Percentiles rank a stretch among this genome's conserved stretches.
Conservation (phyloP, 2,329 filamentous ascomycete genomes). For the Tolypocladium endophyticum region DNA sequence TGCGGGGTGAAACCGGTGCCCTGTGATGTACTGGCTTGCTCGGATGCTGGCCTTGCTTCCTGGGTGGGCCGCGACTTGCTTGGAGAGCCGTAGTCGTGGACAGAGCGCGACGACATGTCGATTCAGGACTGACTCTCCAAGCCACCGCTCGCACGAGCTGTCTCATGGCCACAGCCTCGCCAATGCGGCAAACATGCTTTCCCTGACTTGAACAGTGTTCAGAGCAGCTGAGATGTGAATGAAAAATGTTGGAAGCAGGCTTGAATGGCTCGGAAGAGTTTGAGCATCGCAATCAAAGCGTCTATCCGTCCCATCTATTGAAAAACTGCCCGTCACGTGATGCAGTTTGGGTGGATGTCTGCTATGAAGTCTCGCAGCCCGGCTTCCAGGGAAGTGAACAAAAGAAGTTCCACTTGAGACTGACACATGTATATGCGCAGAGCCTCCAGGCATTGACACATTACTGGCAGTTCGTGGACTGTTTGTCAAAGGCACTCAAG, state of each 20-base stretch:
- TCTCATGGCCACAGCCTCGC: slow-evolving; percentile 16
- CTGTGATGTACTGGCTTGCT: background rate
- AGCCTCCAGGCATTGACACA: background rate
- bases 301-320: background rate
- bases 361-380: background rate
- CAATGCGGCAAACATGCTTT: slow-evolving; percentile 1
- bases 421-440: too few relatives aligned
- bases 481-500: background rate
- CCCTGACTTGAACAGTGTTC: background rate
- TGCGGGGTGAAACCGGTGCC: background rate
- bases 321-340: background rate
- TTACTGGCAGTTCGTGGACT: background rate
- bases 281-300: background rate
- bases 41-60: background rate
- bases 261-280: background rate
- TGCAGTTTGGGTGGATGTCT: background rate
- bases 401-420: background rate
- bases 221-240: background rate
- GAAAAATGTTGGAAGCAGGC: background rate
- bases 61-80: background rate
- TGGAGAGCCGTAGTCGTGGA: slow-evolving; percentile 16
- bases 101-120: slow-evolving; percentile 10
- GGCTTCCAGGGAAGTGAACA: background rate
- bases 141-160: slow-evolving; percentile 14
- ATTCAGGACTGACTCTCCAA: slow-evolving; percentile 11